Base-by-base conservation (phyloP, 805 yeast genomes). In the Nakazawaea populi region DNA sequence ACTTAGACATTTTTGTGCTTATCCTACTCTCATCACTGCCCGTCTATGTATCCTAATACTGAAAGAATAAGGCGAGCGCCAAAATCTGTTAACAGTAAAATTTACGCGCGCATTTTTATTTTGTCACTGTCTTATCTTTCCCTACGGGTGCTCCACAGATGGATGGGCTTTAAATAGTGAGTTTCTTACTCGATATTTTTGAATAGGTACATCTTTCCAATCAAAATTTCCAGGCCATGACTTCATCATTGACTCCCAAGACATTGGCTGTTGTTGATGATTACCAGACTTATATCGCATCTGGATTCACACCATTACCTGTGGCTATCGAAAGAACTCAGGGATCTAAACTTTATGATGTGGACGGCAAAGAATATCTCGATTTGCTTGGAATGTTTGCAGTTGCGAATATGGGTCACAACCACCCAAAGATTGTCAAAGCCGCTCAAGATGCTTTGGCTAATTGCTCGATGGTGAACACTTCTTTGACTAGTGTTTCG, bases 371-470 rank as follows among this genome's bases (percentile, higher is more conserved):
- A 41, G 56, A 57, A 38, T 62, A 62, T 49, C 56, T 62, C 30
- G 66, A 62, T 49, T 60, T 62, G 27, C 50, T 60, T 30, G 62
- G 63, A 2, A 57, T 61, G 52, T 62, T 59, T 53, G 65, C 64
- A 9, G 66, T 60, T 18, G 59, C 54, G n/a, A 62, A 62, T 48
- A 61, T 61, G 66, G 66, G 66, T 5, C 66, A 62, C 42, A 45
- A 57, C 4, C 64, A 62, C 48, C 65, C 66, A 4, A 61, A 60
- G 46, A 62, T 62, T 34, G 60, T 60, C 10, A 56, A 56, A 24
- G 66, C 66, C 4, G 55, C 61, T 11, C 54, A 57, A 35, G 55
- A 58, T 10, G 64, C 64, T 9, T 46, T 57, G 18, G 49, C 54
- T 31, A 52, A 53, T 6, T 51, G 60, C 28, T 54, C 62, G 3